Percentiles rank a stretch among this genome's conserved stretches.
Evolutionary conservation across 208 protist genomes (phyloP).

Genomic region (Trypanosoma boissoni): DNA sequence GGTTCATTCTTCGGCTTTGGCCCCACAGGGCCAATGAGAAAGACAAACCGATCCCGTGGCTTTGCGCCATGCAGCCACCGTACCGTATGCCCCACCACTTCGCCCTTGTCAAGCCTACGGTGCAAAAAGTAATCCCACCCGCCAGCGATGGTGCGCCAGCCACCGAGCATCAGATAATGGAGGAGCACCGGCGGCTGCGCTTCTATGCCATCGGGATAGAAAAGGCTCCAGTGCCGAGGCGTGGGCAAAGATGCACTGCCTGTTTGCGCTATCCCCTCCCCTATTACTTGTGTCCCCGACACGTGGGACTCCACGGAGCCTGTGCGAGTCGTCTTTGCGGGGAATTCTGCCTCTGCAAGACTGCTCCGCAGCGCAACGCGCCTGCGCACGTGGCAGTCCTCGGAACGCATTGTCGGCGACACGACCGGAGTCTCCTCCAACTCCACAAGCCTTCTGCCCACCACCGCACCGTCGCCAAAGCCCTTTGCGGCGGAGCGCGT

Average conservation of each 20-base stretch:
- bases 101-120: constrained; percentile 45
- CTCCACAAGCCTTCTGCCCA: no score
- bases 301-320: no score
- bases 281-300: no score
- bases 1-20: constrained; percentile 1
- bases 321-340: no score
- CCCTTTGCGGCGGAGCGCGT: no score
- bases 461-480: no score
- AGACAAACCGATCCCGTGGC: constrained; percentile 62
- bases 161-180: constrained; percentile 61
- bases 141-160: constrained; percentile 51
- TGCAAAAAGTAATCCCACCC: constrained; percentile 72
- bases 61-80: constrained; percentile 60
- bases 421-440: no score
- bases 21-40: constrained; percentile 62
- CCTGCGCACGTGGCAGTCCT: no score
- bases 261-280: no score
- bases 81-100: constrained; percentile 62
- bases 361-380: no score
- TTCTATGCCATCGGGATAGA: constrained; percentile 56
- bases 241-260: not conserved
- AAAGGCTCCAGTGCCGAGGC: constrained; percentile 51
- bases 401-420: no score
- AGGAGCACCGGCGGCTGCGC: constrained; percentile 48
- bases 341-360: no score